phyloP scores from a whole-genome alignment of 106 monocot species.

The Apostasia ramifera region DNA sequence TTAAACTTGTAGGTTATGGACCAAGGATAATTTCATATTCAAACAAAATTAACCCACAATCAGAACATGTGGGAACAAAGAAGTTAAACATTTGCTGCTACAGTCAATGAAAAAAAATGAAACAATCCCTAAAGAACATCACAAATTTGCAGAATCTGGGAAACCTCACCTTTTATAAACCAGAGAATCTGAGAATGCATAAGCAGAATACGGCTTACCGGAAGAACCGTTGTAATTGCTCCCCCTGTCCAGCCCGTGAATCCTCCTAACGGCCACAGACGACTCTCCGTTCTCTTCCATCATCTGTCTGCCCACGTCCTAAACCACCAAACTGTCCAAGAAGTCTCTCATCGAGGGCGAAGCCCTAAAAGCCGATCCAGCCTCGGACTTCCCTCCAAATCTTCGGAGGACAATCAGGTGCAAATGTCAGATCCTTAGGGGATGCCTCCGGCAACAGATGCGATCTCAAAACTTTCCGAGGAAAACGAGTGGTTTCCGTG shows the following conservation, averaged over 20 bases:
- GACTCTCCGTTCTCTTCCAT: slow-evolving; percentile 1
- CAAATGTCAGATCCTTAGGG: background rate
- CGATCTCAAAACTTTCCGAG: background rate
- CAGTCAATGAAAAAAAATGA: background rate
- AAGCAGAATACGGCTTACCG: slow-evolving; percentile 18
- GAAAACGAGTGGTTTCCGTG: background rate
- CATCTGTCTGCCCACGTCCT: background rate
- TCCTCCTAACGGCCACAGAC: slow-evolving; percentile 4
- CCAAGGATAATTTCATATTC: too few species aligned
- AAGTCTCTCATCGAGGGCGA: background rate
- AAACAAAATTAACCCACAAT: too few species aligned
- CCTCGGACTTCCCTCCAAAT: background rate
- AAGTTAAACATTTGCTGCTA: background rate
- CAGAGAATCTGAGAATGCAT: too few species aligned
- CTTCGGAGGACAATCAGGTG: background rate
- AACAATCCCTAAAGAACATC: background rate
- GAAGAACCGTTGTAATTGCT: slow-evolving; percentile 33
- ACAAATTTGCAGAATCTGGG: background rate
- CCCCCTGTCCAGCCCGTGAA: background rate
- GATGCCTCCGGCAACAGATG: too few species aligned
- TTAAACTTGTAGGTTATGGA: too few species aligned
- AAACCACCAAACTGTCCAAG: background rate
- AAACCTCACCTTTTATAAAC: background rate
- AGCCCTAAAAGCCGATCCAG: background rate
- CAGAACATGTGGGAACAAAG: too few species aligned